Base-by-base conservation (phyloP, 768 basidiomycete species). In the Boletus rubescentipes region DNA sequence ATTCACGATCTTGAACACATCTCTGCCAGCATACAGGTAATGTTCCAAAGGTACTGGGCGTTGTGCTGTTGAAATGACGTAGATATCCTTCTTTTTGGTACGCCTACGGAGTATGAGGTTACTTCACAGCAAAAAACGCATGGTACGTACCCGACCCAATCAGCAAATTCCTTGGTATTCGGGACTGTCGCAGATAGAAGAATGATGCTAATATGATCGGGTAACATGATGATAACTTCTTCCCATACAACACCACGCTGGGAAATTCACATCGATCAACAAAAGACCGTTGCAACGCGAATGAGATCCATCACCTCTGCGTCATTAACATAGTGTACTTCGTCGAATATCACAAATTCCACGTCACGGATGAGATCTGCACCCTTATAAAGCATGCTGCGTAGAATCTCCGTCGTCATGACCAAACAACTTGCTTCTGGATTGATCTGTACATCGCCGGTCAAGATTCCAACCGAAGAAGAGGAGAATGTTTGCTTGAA, bases 241-340 rank as follows among this genome's bases (percentile, higher is more conserved):
- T 99, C 96, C 97, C 97, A 99, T 12, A 99, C 97, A 16, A 99
- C 97, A 37, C 97, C 97, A 67, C 97, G 82, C 96, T 98, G 66
- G 38, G 40, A 36, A 46, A 46, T 50, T 36, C 54, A 53, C n/a
- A 49, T 48, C 35, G 34, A 58, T 68, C 39, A 69, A 44, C 5
- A 44, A 40, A 26, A 47, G 16, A 43, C 18, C 35, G 29, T 23
- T 32, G 41, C 44, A 44, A 41, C 23, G 47, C n/a, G 46, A 41
- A 50, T 52, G 46, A 51, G 34, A 56, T 36, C 61, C 66, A 46
- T 62, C 53, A 96, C 96, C 87, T 99, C 97, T 15, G 93, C 90
- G 68, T 99, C 97, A 66, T 98, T 99, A 49, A 99, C 95, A 71
- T 99, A 99, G 73, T 99, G 97, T 30, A 99, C 97, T 68, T 99